Base-by-base conservation (phyloP, 306 rosid species). In the Sophora flavescens region DNA sequence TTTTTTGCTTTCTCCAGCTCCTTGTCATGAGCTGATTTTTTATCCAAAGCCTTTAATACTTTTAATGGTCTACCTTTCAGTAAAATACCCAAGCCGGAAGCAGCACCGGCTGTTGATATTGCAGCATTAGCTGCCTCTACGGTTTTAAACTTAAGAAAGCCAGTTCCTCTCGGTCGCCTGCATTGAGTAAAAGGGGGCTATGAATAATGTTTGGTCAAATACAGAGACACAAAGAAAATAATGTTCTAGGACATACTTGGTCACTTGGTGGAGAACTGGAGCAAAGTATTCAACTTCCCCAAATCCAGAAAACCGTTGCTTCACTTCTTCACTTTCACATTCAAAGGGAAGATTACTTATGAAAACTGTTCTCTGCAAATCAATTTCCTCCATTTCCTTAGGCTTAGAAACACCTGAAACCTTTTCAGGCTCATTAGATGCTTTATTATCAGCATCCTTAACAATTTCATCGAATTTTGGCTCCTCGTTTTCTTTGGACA, bases 101-200 rank as follows among this genome's bases (percentile, higher is more conserved):
- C 91, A 62, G 84, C 80, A 74, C 80, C 78, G 5, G 92, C 97
- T 18, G 93, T 73, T 60, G 93, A 86, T 83, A 91, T 81, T 36
- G 97, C 99, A 88, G 84, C 86, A 77, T 76, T 33, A 53, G 93
- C 92, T 26, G 92, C 97, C 71, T 90, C 93, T 16, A n/a, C 56
- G 2, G 91, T 88, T 82, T 91, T 90, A 71, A 95, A 95, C 84
- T 83, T 92, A 8, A 95, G 97, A 86, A 95, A 95, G 83, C 96
- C 99, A 66, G 97, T 90, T 70, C 99, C 97, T 81, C 81, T 90
- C 18, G 96, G 97, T 70, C 99, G 96, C 86, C 99, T 95, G 87
- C 78, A 85, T 78, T 39, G 78, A 87, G 68, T 38, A 77, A 68
- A 35, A 74, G 36, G 66, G 64, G 59, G 30, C 59, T 30, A 84